These are phyloP conservation scores for Gymnopilus junonius DNA, from an alignment of 768 basidiomycete genomes.

Conservation along the genomic window DNA sequence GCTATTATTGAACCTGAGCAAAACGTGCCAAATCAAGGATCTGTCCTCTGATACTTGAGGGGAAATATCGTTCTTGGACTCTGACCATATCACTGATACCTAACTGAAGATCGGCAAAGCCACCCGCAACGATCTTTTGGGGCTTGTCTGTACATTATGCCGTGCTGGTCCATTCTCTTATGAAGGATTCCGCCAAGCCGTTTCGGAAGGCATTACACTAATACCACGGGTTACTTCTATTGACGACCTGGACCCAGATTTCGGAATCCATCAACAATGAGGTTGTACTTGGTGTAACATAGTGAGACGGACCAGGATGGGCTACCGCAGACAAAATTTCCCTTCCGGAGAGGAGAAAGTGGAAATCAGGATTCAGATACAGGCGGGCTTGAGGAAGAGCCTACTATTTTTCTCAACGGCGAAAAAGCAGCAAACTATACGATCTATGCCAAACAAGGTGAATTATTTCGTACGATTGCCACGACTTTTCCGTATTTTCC, in stretches of 20 bases:
- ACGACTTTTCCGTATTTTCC: too few relatives aligned
- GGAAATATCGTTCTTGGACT: neutral
- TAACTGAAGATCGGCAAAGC: neutral
- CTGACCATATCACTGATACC: neutral
- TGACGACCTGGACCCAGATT: neutral
- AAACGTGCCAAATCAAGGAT: too few relatives aligned
- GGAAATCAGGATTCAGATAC: neutral
- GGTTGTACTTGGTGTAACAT: neutral
- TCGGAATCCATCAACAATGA: neutral
- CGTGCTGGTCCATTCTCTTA: conserved; percentile 9
- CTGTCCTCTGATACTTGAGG: neutral
- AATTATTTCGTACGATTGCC: neutral
- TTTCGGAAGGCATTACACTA: neutral
- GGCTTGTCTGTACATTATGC: conserved; percentile 8
- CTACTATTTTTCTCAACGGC: neutral
- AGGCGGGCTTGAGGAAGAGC: neutral
- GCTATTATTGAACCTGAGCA: too few relatives aligned
- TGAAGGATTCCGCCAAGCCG: neutral
- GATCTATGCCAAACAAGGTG: neutral
- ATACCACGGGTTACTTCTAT: neutral
- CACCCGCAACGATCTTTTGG: neutral
- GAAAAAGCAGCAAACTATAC: neutral
- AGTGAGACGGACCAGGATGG: conserved; percentile 6
- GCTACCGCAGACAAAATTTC: neutral
- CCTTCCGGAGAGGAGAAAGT: neutral